A percentile compares a stretch with the other conserved stretches of the same genome.
phyloP scores from a whole-genome alignment of 139 green algal species.

The Chara braunii region DNA sequence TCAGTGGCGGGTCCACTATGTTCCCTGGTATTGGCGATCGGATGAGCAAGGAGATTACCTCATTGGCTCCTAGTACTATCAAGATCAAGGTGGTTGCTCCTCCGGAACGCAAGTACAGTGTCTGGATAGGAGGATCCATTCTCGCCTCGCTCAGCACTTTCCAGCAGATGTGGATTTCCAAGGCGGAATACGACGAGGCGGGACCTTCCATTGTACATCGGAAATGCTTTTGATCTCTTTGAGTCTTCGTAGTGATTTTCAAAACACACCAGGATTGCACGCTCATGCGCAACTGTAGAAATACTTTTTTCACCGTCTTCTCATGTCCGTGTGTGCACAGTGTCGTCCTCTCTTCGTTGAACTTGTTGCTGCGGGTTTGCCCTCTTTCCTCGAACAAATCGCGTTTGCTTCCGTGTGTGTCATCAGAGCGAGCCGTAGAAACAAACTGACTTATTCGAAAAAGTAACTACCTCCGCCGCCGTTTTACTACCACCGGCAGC shows the following conservation, averaged over 20 bases:
- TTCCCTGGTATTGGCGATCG: slow-evolving; percentile 45
- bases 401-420: no score
- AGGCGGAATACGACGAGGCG: slow-evolving; percentile 92
- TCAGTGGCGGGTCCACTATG: slow-evolving; percentile 49
- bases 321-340: no score
- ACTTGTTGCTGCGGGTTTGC: no score
- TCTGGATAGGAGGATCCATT: slow-evolving; percentile 55
- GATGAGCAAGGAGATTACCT: slow-evolving; percentile 45
- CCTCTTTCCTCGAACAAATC: no score
- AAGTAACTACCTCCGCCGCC: no score
- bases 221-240: slow-evolving; percentile 99
- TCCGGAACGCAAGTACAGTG: slow-evolving; percentile 49
- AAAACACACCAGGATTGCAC: background rate
- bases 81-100: slow-evolving; percentile 51
- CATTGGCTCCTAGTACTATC: slow-evolving; percentile 44
- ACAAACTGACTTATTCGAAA: no score
- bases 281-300: no score
- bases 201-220: slow-evolving; percentile 95
- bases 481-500: no score
- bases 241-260: background rate
- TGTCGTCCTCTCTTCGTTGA: no score
- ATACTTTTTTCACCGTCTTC: no score
- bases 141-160: slow-evolving; percentile 52
- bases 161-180: slow-evolving; percentile 76
- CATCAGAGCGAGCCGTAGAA: no score